These are phyloP conservation scores for Fusarium duplospermum DNA, from an alignment of 2,329 filamentous ascomycete genomes.

Conservation along the genomic window DNA sequence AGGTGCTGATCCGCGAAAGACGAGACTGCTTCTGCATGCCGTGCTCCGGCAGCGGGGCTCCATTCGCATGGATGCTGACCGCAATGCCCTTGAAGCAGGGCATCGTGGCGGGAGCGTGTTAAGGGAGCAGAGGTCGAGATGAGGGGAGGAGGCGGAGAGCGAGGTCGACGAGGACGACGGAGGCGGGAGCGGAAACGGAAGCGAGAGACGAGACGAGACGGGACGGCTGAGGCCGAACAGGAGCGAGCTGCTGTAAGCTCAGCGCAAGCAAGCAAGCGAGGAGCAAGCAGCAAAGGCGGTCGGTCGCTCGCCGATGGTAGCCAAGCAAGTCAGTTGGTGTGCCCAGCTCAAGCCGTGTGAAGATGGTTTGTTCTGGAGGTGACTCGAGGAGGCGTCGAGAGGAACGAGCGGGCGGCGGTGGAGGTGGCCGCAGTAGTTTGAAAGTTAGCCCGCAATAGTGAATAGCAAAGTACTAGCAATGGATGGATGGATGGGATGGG, in stretches of 20 bases:
- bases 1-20: slow-evolving; percentile 92
- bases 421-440: slow-evolving; percentile 30
- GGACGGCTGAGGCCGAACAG: slow-evolving; percentile 19
- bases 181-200: slow-evolving; percentile 8
- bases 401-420: slow-evolving; percentile 42
- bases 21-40: slow-evolving; percentile 95
- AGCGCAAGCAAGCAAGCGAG: slow-evolving; percentile 15
- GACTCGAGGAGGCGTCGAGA: slow-evolving; percentile 40
- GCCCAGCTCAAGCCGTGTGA: slow-evolving; percentile 30
- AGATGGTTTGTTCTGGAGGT: slow-evolving; percentile 31
- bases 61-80: slow-evolving; percentile 90
- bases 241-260: slow-evolving; percentile 6
- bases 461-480: slow-evolving; percentile 22
- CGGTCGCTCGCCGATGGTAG: slow-evolving; percentile 24
- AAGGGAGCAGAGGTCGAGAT: slow-evolving; percentile 23
- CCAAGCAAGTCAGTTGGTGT: slow-evolving; percentile 29
- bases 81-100: slow-evolving; percentile 99
- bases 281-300: slow-evolving; percentile 31
- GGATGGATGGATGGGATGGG: not conserved
- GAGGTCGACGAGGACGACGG: slow-evolving; percentile 23
- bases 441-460: slow-evolving; percentile 35
- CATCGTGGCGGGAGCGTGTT: slow-evolving; percentile 61
- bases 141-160: slow-evolving; percentile 34
- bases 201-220: not conserved
- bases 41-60: slow-evolving; percentile 87